Base-by-base conservation (phyloP, 1,139 yeast species). In the Yamadazyma mexicana region DNA sequence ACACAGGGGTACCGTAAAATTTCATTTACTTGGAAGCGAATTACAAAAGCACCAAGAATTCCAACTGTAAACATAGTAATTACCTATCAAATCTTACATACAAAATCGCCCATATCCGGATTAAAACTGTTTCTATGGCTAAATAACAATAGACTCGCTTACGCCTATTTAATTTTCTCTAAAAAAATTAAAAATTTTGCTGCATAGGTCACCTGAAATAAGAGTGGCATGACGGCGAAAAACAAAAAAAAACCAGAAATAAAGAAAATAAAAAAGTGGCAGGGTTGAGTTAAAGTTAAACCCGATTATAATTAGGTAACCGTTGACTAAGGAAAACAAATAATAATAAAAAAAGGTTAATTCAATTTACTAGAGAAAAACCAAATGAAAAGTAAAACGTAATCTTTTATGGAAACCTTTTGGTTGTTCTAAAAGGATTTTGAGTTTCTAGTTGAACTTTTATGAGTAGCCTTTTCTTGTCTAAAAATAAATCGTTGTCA, bases 111-210 rank as follows among this genome's bases (percentile, higher is more conserved):
- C 31, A 16, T 15, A 9, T 28, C 11, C 11, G 31, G 31, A 28
- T 28, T 28, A 28, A 28, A 16, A 28, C 31, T 16, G 14, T 28
- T 28, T 28, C 31, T 16, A 16, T 28, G 31, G 31, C 31, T 28
- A 28, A 28, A 30, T 18, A 33, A 33, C 35, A 33, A 33, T 33
- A 17, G 24, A 10, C 26, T 33, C 35, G 35, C 35, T 33, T 33
- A 33, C 12, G 35, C 27, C 25, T 16, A 24, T 16, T 33, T 33
- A 10, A n/a, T 25, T 28, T 16, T 32, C 33, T 30, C 33, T 30
- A 30, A 30, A 17, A 30, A 12, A 17, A 17, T 29, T n/a, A 11
- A 4, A 4, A 23, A 20, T 20, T 18, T 31, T 31, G 17, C 34
- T 31, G 34, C 34, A 18, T 22, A 32, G 8, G 20, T n/a, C 28